These are phyloP conservation scores for Vachellia pachyceras DNA, from an alignment of 306 rosid species.

Conservation along the genomic window DNA sequence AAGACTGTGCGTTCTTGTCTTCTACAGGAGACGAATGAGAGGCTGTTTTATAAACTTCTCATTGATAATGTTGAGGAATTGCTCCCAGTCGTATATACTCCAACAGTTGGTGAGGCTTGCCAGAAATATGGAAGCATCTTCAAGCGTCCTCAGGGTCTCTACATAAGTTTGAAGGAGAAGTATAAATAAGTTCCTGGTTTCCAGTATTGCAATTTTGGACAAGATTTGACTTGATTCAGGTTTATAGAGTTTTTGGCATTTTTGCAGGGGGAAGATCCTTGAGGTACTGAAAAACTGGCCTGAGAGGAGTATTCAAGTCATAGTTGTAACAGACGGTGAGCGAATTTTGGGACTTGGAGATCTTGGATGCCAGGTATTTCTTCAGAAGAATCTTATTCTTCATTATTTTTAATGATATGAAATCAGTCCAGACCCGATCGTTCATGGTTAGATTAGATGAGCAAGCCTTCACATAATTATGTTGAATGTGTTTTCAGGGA, in stretches of 20 bases:
- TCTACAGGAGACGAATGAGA: conserved; percentile 84
- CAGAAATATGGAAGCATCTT: conserved; percentile 91
- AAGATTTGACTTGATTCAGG: conserved; percentile 9
- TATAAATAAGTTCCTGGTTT: conserved; percentile 35
- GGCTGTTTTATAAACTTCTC: conserved; percentile 75
- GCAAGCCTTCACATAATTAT: conserved; percentile 34
- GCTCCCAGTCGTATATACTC: conserved; percentile 78
- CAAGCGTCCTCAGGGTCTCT: conserved; percentile 98
- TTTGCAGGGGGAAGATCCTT: conserved; percentile 81
- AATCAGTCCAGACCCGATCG: not conserved
- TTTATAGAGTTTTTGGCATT: conserved; percentile 25
- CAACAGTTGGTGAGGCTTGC: conserved; percentile 85
- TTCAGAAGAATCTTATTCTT: conserved; percentile 17
- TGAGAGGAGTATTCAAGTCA: conserved; percentile 70
- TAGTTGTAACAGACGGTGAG: conserved; percentile 95
- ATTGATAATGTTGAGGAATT: conserved; percentile 73
- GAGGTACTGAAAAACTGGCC: conserved; percentile 99
- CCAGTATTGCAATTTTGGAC: conserved; percentile 14
- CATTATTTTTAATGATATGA: not conserved
- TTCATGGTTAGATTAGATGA: conserved; percentile 28
- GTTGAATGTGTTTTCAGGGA: conserved; percentile 66
- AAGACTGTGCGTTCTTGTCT: conserved; percentile 25
- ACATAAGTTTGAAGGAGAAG: conserved; percentile 97
- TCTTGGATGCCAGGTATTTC: conserved; percentile 94
- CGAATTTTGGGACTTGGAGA: conserved; percentile 97